Base-by-base conservation (phyloP, 106 monocot species). In the Dendrobium officinale region DNA sequence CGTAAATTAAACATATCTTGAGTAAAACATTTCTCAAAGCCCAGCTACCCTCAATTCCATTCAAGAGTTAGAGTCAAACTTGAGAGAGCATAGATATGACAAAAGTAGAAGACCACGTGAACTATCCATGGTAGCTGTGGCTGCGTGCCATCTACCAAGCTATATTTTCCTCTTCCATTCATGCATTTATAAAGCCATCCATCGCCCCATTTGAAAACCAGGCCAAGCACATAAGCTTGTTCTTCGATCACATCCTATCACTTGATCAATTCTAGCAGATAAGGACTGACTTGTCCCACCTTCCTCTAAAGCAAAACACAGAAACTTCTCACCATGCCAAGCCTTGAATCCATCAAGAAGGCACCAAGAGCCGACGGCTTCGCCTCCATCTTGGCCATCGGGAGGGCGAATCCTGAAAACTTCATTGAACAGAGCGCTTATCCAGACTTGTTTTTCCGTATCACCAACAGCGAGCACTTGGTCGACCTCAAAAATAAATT, bases 321-420 rank as follows among this genome's bases (percentile, higher is more conserved):
- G 1, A 64, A 66, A 29, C 15, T 72, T 72, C 4, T 37, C 29
- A 81, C 5, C 24, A 76, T 76, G 81, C 59, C 61, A 64, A 66
- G 64, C 22, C 75, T 82, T 43, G 76, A 26, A 31, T 54, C 41
- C 13, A 22, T 75, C 16, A 58, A 64, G 75, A 82, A 77, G 67
- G n/a, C 68, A 10, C 58, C 77, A 72, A 81, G 81, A 59, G 77
- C 85, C 11, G 77, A 81, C 20, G 85, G 81, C 24, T 70, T 72
- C 40, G 85, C 85, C 18, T 70, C 77, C n/a, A 77, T 77, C 31
- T 42, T 77, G 19, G 77, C 51, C 51, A 48, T 77, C 22, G 77
- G 77, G 4, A 77, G 51, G 22, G 77, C 77, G 18, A 77, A 77
- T 15, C 77, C 77, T 11, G 41, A 33, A 9, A 51, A 51, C 8